These are phyloP conservation scores for Phytopythium mirpurense DNA, from an alignment of 352 stramenopile genomes.

Conservation along the genomic window DNA sequence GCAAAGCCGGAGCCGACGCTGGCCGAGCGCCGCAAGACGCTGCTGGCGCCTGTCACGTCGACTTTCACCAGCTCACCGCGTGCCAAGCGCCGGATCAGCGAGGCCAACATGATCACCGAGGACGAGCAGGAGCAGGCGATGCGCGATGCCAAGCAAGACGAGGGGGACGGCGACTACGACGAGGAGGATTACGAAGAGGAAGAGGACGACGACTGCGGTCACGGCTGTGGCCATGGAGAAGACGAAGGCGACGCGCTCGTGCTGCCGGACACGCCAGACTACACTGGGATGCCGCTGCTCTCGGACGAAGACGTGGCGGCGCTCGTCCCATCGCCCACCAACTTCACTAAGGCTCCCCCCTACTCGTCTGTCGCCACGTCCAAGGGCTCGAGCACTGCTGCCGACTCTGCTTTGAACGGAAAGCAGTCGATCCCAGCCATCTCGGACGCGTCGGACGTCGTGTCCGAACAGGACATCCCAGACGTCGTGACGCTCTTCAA, in stretches of 20 bases:
- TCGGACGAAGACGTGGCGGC: slow-evolving; percentile 34
- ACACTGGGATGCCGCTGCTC: slow-evolving; percentile 26
- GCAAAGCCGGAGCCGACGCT: slow-evolving; percentile 1
- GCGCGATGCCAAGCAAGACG: slow-evolving; percentile 10
- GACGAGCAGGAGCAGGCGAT: slow-evolving; percentile 11
- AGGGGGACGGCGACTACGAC: slow-evolving; percentile 10
- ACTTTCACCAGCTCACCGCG: slow-evolving; percentile 27
- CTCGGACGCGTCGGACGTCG: slow-evolving; percentile 1
- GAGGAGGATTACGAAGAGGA: slow-evolving; percentile 10
- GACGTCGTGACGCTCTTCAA: slow-evolving; percentile 67
- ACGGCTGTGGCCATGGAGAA: slow-evolving; percentile 8
- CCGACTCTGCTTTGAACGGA: no score
- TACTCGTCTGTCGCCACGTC: background rate
- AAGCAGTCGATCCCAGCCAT: no score
- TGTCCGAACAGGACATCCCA: slow-evolving; percentile 36
- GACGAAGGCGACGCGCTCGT: slow-evolving; percentile 22
- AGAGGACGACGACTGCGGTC: slow-evolving; percentile 10
- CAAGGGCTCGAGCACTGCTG: background rate
- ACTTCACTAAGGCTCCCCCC: slow-evolving; percentile 6
- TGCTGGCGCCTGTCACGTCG: slow-evolving; percentile 1
- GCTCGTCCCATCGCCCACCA: slow-evolving; percentile 28
- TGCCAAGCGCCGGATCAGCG: slow-evolving; percentile 28
- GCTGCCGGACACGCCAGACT: slow-evolving; percentile 24
- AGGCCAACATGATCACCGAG: slow-evolving; percentile 11
- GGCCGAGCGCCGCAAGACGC: background rate